Conservation (phyloP, 257 asterid genomes). For the Solanum virginianum region DNA sequence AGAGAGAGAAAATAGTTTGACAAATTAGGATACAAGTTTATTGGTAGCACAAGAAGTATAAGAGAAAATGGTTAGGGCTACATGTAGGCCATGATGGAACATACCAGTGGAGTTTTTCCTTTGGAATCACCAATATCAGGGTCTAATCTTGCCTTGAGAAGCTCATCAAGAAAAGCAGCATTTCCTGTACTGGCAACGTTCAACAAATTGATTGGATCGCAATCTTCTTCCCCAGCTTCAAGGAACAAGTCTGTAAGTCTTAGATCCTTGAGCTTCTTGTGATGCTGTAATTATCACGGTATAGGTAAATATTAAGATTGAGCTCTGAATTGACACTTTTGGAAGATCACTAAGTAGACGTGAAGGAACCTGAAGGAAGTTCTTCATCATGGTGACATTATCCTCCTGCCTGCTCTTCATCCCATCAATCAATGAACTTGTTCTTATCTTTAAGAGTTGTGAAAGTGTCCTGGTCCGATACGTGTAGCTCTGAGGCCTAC, state of each 20-base stretch:
- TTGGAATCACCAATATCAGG: constrained; percentile 73
- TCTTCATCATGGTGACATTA: constrained; percentile 55
- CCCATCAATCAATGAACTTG: constrained; percentile 43
- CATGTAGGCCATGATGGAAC: background rate
- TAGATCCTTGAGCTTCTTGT: constrained; percentile 63
- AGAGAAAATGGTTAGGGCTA: background rate
- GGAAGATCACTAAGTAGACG: background rate
- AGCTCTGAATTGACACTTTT: background rate
- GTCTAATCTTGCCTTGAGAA: constrained; percentile 72
- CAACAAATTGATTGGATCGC: constrained; percentile 48
- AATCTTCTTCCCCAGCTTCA: constrained; percentile 52
- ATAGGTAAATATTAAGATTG: background rate
- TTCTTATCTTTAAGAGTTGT: constrained; percentile 64
- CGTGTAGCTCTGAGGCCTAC: constrained; percentile 60
- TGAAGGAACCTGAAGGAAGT: constrained; percentile 55
- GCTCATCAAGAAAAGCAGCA: constrained; percentile 86
- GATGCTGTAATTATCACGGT: constrained; percentile 37
- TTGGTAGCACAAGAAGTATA: background rate
- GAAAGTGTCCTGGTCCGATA: constrained; percentile 78
- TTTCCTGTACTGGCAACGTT: constrained; percentile 78
- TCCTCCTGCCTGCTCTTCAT: constrained; percentile 60
- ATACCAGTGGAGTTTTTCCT: constrained; percentile 81
- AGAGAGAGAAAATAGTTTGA: background rate
- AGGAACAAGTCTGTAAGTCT: constrained; percentile 44
- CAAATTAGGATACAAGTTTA: background rate